These are phyloP conservation scores for Metroxylon sagu DNA, from an alignment of 176 grass and related monocot species.

Conservation along the genomic window DNA sequence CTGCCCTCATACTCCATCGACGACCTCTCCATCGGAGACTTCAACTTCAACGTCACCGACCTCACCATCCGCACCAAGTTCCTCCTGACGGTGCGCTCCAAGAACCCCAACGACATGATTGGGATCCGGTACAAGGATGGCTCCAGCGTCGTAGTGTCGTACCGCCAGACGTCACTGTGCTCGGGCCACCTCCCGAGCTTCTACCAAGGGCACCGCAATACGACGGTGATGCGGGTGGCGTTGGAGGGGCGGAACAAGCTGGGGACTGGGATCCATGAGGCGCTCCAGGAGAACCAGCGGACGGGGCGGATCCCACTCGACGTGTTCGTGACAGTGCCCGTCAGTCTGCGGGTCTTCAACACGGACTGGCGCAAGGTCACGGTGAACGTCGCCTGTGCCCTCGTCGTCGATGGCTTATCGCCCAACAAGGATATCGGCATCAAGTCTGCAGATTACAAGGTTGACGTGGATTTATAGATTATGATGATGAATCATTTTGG, in stretches of 20 bases:
- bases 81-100: conserved; percentile 39
- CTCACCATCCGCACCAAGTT: conserved; percentile 61
- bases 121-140: conserved; percentile 46
- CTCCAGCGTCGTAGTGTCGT: conserved; percentile 45
- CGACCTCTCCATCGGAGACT: conserved; percentile 57
- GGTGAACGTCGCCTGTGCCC: conserved; percentile 50
- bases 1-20: conserved; percentile 58
- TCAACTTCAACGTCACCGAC: conserved; percentile 40
- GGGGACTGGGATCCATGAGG: conserved; percentile 38
- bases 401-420: conserved; percentile 70
- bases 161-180: conserved; percentile 51
- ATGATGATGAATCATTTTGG: background rate
- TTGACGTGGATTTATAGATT: conserved; percentile 39
- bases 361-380: conserved; percentile 23
- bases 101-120: conserved; percentile 86
- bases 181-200: conserved; percentile 51
- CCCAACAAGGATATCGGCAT: conserved; percentile 58
- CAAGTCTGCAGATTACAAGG: conserved; percentile 53
- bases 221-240: conserved; percentile 51
- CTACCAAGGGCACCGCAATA: conserved; percentile 63
- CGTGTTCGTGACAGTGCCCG: conserved; percentile 56
- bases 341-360: conserved; percentile 21
- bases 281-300: conserved; percentile 53
- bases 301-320: conserved; percentile 49
- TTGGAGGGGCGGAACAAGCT: conserved; percentile 54